phyloP scores from a whole-genome alignment of 371 early-diverging fungal genomes.

The Circinella umbellata region DNA sequence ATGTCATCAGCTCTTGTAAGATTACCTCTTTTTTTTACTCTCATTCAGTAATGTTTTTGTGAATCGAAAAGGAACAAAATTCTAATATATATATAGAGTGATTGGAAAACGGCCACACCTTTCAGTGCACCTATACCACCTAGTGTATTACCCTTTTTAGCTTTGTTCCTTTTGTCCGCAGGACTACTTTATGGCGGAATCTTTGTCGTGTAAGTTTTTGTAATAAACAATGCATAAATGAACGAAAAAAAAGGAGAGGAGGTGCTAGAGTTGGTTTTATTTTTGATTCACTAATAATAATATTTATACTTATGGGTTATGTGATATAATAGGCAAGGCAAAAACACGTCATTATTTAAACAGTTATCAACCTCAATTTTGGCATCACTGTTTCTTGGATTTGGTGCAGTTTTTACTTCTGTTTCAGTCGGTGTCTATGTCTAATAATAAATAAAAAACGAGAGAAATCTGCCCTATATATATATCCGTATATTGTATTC shows the following conservation, averaged over 20 bases:
- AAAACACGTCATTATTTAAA: constrained; percentile 38
- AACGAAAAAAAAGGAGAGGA: neutral
- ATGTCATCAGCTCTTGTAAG: constrained; percentile 7
- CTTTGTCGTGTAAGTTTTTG: constrained; percentile 44
- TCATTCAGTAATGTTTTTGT: too few species aligned
- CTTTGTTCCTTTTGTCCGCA: constrained; percentile 30
- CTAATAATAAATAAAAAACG: constrained; percentile 19
- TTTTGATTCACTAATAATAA: neutral
- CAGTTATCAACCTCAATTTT: constrained; percentile 44
- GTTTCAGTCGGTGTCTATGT: constrained; percentile 54
- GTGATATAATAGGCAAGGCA: constrained; percentile 32
- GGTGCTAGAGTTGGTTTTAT: neutral
- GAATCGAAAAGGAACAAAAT: too few species aligned
- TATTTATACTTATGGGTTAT: too few species aligned
- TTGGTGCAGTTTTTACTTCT: constrained; percentile 51
- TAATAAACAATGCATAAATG: neutral
- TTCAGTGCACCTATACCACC: constrained; percentile 37
- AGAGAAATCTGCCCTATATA: too few species aligned
- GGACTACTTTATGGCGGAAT: constrained; percentile 43
- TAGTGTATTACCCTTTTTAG: constrained; percentile 33
- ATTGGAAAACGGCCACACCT: constrained; percentile 16
- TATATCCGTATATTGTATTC: too few species aligned
- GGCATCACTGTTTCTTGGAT: constrained; percentile 50
- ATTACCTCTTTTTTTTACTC: neutral
- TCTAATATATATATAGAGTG: constrained; percentile 8